Evolutionary conservation across 768 basidiomycete genomes (phyloP).

Genomic region (Agrocybe praecox): DNA sequence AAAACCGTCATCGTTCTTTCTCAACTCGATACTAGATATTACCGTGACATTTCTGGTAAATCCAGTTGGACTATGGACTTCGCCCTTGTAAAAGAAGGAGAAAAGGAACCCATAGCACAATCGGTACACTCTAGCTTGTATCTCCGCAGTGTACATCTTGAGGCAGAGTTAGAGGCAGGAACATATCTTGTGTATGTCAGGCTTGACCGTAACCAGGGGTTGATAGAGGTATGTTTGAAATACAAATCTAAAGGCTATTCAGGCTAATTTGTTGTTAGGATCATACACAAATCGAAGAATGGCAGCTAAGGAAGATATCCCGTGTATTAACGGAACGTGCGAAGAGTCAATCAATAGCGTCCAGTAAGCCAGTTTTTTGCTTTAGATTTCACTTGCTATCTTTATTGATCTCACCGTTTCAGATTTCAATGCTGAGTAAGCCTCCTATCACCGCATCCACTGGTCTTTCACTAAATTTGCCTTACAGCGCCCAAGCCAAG

Average conservation of each 20-base stretch:
- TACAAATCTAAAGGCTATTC: not conserved
- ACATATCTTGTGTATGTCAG: constrained; percentile 48
- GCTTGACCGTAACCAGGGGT: constrained; percentile 28
- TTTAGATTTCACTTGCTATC: too few relatives aligned
- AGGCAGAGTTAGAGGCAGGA: constrained; percentile 41
- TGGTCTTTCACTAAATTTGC: not conserved
- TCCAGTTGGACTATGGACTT: constrained; percentile 54
- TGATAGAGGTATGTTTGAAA: constrained; percentile 21
- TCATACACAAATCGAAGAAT: constrained; percentile 27
- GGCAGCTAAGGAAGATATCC: constrained; percentile 40
- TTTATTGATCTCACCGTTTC: not conserved
- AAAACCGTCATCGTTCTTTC: constrained; percentile 54
- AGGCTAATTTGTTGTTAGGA: constrained; percentile 12
- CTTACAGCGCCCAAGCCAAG: constrained; percentile 24
- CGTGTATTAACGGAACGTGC: constrained; percentile 44
- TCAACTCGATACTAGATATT: constrained; percentile 53
- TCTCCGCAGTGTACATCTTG: constrained; percentile 43
- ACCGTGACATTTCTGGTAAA: constrained; percentile 44
- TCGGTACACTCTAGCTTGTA: constrained; percentile 37
- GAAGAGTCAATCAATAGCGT: constrained; percentile 47
- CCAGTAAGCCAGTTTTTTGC: constrained; percentile 37
- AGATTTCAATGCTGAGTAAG: constrained; percentile 39
- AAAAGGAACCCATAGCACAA: constrained; percentile 37
- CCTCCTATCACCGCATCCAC: not conserved
- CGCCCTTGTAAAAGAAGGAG: constrained; percentile 48